Conservation (phyloP, 352 stramenopile species). For the Pseudoperonospora humuli region DNA sequence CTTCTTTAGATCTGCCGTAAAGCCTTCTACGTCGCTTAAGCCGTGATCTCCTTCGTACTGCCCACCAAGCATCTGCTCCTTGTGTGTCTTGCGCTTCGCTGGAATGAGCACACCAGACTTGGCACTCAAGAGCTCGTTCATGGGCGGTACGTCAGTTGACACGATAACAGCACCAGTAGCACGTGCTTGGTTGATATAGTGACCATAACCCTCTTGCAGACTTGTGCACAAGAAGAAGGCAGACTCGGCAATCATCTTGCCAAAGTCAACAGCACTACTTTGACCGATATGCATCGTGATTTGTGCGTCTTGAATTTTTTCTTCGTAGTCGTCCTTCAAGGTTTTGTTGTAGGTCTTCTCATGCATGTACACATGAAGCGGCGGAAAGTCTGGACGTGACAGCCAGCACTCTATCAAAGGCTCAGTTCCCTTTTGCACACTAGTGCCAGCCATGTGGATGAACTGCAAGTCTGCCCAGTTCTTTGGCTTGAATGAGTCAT, state of each 20-base stretch:
- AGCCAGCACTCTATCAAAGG: slow-evolving; percentile 54
- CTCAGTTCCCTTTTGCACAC: slow-evolving; percentile 45
- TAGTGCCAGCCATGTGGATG: slow-evolving; percentile 43
- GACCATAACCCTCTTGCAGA: slow-evolving; percentile 49
- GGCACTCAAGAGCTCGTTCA: slow-evolving; percentile 72
- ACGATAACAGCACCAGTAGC: slow-evolving; percentile 38
- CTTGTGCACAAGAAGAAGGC: slow-evolving; percentile 62
- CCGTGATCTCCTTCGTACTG: slow-evolving; percentile 43
- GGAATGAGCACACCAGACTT: slow-evolving; percentile 44
- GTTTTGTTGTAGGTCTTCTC: no score
- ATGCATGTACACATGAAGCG: slow-evolving; percentile 52
- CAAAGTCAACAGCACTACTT: slow-evolving; percentile 42
- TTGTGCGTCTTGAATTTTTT: no score
- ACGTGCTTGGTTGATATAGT: slow-evolving; percentile 70
- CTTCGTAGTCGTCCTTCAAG: slow-evolving; percentile 1
- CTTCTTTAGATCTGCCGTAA: slow-evolving; percentile 33
- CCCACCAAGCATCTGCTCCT: slow-evolving; percentile 45
- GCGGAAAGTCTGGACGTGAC: slow-evolving; percentile 35
- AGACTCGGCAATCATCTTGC: slow-evolving; percentile 41
- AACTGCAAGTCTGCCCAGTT: slow-evolving; percentile 42
- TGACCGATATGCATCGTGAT: slow-evolving; percentile 18
- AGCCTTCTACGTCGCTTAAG: slow-evolving; percentile 33
- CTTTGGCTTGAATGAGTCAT: no score
- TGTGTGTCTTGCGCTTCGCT: slow-evolving; percentile 16
- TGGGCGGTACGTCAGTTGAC: slow-evolving; percentile 48